A percentile compares a stretch with the other conserved stretches of the same genome.
Conservation (phyloP, 75 land plant genomes). For the Azolla pinnata region DNA sequence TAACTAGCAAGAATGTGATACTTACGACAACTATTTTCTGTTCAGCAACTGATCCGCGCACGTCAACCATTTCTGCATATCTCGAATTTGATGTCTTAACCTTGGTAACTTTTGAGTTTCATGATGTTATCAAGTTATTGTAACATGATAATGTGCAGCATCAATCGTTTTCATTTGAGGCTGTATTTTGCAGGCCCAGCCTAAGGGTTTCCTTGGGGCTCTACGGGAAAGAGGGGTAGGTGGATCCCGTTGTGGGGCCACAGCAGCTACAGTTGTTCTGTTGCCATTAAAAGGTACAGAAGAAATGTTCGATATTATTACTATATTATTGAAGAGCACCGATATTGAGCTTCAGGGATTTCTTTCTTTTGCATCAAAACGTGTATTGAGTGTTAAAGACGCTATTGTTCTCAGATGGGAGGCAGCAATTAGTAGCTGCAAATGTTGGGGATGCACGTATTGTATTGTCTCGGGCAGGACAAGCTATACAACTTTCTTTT, state of each 20-base stretch:
- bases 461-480: conserved; percentile 35
- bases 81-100: conserved; percentile 32
- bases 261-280: conserved; percentile 36
- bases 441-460: conserved; percentile 50
- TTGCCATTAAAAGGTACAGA: conserved; percentile 26
- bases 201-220: conserved; percentile 40
- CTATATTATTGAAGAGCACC: too few species aligned
- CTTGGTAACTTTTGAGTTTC: conserved; percentile 14
- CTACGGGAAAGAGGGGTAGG: conserved; percentile 43
- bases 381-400: too few species aligned
- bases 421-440: conserved; percentile 24
- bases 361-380: too few species aligned
- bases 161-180: background rate
- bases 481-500: conserved; percentile 34
- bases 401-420: conserved; percentile 24
- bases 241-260: conserved; percentile 44
- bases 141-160: background rate
- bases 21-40: background rate
- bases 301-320: too few species aligned
- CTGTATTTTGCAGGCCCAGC: conserved; percentile 23
- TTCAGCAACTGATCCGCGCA: conserved; percentile 27
- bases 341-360: too few species aligned
- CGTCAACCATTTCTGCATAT: conserved; percentile 33
- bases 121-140: background rate
- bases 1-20: too few species aligned